Evolutionary conservation across 306 rosid genomes (phyloP).

Genomic region (Medicago truncatula): MtrunA17r5.0-ANR NC_053045.1:62969501-62970000

Average conservation of each 20-base stretch:
- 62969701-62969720: not conserved
- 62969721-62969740: slow-evolving; percentile 17
- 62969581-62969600: not conserved
- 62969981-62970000: slow-evolving; percentile 28
- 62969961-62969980: slow-evolving; percentile 75
- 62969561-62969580: not conserved
- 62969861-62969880: slow-evolving; percentile 54
- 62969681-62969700: not conserved
- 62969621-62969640: slow-evolving; percentile 1
- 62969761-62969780: slow-evolving; percentile 9
- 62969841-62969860: slow-evolving; percentile 38
- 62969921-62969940: slow-evolving; percentile 81
- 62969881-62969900: slow-evolving; percentile 77
- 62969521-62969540: not conserved
- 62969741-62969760: not conserved
- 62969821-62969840: slow-evolving; percentile 26
- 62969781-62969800: slow-evolving; percentile 23
- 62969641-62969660: slow-evolving; percentile 24
- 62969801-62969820: slow-evolving; percentile 11
- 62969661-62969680: not conserved
- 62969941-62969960: slow-evolving; percentile 81
- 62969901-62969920: slow-evolving; percentile 84
- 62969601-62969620: slow-evolving; percentile 21
- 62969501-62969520: slow-evolving; percentile 22
- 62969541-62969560: slow-evolving; percentile 20